A percentile compares a stretch with the other conserved stretches of the same genome.
Evolutionary conservation across 148 eudicot species (phyloP).

Genomic region (Agrostemma githago): DNA sequence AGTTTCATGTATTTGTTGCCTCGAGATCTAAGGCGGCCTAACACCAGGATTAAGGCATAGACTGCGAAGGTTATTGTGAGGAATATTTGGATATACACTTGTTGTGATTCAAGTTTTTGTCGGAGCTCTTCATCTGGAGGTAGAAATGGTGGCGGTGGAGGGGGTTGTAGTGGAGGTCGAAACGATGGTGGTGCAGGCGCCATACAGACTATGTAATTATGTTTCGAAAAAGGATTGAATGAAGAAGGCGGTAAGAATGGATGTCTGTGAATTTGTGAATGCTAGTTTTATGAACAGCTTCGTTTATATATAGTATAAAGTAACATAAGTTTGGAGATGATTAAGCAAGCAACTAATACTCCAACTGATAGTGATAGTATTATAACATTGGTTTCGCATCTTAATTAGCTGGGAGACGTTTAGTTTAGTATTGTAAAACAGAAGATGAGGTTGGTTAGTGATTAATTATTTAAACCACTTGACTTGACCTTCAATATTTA

Average conservation of each 20-base stretch:
- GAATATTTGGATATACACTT: not conserved
- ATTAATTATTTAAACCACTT: no score
- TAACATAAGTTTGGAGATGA: not conserved
- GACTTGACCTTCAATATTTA: not conserved
- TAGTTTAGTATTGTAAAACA: no score
- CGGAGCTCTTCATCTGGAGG: not conserved
- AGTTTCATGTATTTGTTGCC: not conserved
- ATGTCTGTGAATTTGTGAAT: not conserved
- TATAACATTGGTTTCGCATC: not conserved
- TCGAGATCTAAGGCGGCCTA: constrained; percentile 14
- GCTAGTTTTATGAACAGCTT: not conserved
- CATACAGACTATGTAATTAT: not conserved
- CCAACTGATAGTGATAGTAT: not conserved
- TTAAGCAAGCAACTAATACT: not conserved
- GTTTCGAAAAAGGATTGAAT: not conserved
- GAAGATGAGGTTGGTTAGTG: not conserved
- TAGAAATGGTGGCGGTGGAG: constrained; percentile 3
- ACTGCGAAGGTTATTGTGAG: not conserved
- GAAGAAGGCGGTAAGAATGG: not conserved
- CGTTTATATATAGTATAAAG: not conserved
- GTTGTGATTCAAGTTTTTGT: not conserved
- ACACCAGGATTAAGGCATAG: not conserved
- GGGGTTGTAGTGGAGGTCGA: not conserved
- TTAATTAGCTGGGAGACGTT: not conserved
- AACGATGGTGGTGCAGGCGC: not conserved